Conservation (phyloP, 345 rosid species). For the Populus simonii region DNA sequence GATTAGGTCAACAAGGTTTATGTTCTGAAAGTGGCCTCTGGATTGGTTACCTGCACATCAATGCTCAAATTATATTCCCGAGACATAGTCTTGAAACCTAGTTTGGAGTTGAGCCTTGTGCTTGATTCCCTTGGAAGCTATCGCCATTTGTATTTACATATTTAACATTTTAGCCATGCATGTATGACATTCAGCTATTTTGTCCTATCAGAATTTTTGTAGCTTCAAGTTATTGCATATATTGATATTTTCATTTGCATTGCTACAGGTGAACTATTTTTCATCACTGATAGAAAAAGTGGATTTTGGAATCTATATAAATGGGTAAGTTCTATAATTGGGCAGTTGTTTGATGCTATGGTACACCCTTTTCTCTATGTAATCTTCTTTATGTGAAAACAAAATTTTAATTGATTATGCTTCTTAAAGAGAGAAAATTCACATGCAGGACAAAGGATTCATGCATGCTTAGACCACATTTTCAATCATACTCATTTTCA, state of each 20-base stretch:
- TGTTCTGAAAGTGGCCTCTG: not conserved
- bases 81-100: not conserved
- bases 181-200: not conserved
- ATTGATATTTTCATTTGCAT: conserved; percentile 8
- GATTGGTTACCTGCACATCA: not conserved
- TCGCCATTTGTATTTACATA: not conserved
- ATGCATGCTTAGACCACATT: not conserved
- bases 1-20: too few relatives aligned
- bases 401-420: not conserved
- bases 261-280: conserved; percentile 83
- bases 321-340: conserved; percentile 56
- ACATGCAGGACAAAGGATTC: not conserved
- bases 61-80: not conserved
- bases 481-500: too few relatives aligned
- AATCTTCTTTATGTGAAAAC: not conserved
- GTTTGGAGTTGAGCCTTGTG: not conserved
- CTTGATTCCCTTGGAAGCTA: not conserved
- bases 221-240: not conserved
- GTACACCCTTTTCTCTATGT: too few relatives aligned
- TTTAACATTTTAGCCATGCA: not conserved
- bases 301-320: conserved; percentile 96
- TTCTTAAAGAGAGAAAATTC: not conserved
- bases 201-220: not conserved
- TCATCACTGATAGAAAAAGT: conserved; percentile 64
- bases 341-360: too few relatives aligned